phyloP scores from a whole-genome alignment of 768 basidiomycete species.

The Rhizopogon roseolus region DNA sequence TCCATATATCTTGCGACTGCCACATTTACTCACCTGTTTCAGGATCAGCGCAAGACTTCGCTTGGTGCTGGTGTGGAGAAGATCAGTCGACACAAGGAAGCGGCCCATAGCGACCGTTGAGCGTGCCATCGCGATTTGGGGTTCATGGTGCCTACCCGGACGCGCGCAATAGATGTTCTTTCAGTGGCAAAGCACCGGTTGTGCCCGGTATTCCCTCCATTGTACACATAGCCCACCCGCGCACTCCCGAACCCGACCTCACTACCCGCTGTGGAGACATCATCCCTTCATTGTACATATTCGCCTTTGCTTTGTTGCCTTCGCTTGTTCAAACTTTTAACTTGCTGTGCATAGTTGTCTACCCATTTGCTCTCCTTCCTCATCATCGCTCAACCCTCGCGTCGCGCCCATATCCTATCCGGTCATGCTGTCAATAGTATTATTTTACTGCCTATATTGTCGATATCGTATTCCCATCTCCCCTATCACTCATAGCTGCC shows the following conservation, averaged over 20 bases:
- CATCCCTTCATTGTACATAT: background rate
- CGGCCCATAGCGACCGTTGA: background rate
- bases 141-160: too few species aligned
- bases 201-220: background rate
- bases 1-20: background rate
- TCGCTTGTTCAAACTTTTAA: background rate
- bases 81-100: constrained; percentile 28
- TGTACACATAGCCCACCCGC: too few species aligned
- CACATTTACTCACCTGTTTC: background rate
- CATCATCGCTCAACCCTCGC: background rate
- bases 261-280: too few species aligned
- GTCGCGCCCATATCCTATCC: background rate
- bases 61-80: constrained; percentile 32
- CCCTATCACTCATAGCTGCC: background rate
- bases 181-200: too few species aligned
- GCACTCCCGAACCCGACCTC: background rate
- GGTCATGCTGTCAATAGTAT: background rate
- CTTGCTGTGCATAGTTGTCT: background rate
- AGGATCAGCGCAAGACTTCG: constrained; percentile 27
- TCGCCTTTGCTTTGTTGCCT: background rate
- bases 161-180: too few species aligned
- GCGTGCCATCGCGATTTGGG: background rate
- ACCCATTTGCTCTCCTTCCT: background rate
- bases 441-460: background rate
- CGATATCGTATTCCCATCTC: background rate